Evolutionary conservation across 169 alveolate genomes (phyloP).

Genomic region (Plasmodium relictum): DNA sequence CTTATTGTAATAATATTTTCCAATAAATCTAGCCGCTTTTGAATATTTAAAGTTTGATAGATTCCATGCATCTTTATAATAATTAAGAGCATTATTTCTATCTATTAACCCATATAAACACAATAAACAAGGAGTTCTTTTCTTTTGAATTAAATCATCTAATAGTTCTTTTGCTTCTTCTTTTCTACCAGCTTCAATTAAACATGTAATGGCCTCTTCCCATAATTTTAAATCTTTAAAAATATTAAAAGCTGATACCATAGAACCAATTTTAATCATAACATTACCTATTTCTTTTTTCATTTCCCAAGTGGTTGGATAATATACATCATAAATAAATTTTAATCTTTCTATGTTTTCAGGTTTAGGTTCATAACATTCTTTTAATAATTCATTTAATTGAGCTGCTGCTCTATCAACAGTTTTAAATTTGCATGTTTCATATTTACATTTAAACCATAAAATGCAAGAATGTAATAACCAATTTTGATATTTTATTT

Average conservation of each 20-base stretch:
- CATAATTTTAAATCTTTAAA: conserved; percentile 85
- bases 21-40: conserved; percentile 86
- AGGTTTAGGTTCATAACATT: conserved; percentile 70
- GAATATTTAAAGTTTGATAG: conserved; percentile 81
- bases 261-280: conserved; percentile 83
- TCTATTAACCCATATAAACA: conserved; percentile 83
- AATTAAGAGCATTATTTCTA: conserved; percentile 74
- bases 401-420: conserved; percentile 85
- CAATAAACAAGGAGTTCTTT: conserved; percentile 80
- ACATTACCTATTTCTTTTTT: conserved; percentile 82
- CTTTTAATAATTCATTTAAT: conserved; percentile 80
- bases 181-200: conserved; percentile 82
- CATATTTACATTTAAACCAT: conserved; percentile 85
- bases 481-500: conserved; percentile 77
- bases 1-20: conserved; percentile 79
- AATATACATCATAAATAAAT: conserved; percentile 80
- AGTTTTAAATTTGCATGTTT: conserved; percentile 80
- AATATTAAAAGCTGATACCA: conserved; percentile 82
- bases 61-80: conserved; percentile 84
- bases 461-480: conserved; percentile 80
- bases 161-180: conserved; percentile 85
- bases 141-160: conserved; percentile 60
- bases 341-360: conserved; percentile 74
- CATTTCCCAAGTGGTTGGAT: conserved; percentile 84
- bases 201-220: conserved; percentile 87